Evolutionary conservation across 345 rosid species (phyloP).

Genomic region (Orychophragmus violaceus): DNA sequence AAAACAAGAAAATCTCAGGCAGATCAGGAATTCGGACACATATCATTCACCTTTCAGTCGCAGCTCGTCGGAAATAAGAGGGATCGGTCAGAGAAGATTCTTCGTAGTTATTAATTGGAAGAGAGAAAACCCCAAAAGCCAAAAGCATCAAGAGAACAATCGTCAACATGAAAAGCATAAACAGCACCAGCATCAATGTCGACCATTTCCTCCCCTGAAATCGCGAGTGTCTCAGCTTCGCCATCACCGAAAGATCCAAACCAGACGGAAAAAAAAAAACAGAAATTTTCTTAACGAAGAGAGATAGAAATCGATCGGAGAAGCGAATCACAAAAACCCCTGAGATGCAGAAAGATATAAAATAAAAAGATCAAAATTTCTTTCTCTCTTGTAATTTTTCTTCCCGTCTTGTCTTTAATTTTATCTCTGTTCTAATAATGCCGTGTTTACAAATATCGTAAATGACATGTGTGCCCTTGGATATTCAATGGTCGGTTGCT

Average conservation of each 20-base stretch:
- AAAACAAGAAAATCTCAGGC: neutral
- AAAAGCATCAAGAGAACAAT: slow-evolving; percentile 61
- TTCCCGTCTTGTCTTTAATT: neutral
- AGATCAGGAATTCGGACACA: neutral
- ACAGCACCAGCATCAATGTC: slow-evolving; percentile 42
- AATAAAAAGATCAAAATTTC: neutral
- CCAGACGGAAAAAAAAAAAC: neutral
- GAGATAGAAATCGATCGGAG: neutral
- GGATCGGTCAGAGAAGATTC: slow-evolving; percentile 49
- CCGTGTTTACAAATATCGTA: neutral
- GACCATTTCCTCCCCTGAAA: slow-evolving; percentile 58
- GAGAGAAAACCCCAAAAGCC: slow-evolving; percentile 66
- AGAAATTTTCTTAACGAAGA: neutral
- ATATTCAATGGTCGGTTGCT: neutral
- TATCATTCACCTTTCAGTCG: slow-evolving; percentile 44
- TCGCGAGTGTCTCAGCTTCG: slow-evolving; percentile 59
- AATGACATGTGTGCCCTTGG: neutral
- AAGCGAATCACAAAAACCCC: slow-evolving; percentile 20
- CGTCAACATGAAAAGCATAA: slow-evolving; percentile 59
- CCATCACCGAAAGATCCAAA: slow-evolving; percentile 41
- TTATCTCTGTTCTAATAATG: neutral
- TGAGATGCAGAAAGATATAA: neutral
- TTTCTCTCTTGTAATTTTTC: neutral
- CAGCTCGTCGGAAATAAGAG: slow-evolving; percentile 49
- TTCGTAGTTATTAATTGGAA: slow-evolving; percentile 43